Evolutionary conservation across 768 basidiomycete species (phyloP).

Genomic region (Pisolithus albus): DNA sequence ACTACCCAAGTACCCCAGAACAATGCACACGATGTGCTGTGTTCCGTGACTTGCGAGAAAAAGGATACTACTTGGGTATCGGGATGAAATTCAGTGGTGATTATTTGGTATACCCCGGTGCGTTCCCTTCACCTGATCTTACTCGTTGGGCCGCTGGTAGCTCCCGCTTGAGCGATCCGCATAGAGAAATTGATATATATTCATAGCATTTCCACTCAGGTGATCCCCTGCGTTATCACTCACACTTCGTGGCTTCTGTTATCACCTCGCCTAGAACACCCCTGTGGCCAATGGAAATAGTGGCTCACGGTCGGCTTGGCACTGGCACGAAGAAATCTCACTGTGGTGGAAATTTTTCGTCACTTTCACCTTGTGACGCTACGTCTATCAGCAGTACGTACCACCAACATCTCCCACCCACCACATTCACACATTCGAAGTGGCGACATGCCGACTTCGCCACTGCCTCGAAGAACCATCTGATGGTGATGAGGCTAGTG

Average conservation of each 20-base stretch:
- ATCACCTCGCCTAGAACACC: constrained; percentile 51
- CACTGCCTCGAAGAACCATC: too few relatives aligned
- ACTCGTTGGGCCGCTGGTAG: not conserved
- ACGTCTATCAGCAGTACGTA: too few relatives aligned
- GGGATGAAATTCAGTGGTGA: constrained; percentile 96
- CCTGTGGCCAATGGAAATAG: constrained; percentile 86
- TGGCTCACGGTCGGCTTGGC: constrained; percentile 91
- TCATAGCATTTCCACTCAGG: constrained; percentile 38
- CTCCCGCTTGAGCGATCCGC: not conserved
- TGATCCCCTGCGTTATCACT: constrained; percentile 93
- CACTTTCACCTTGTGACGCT: too few relatives aligned
- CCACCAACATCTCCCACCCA: too few relatives aligned
- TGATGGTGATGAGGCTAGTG: too few relatives aligned
- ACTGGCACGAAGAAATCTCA: constrained; percentile 98
- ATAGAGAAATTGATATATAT: constrained; percentile 2
- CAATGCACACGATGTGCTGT: constrained; percentile 76
- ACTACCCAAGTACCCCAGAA: constrained; percentile 55
- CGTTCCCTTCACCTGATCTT: constrained; percentile 15
- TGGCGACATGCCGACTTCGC: too few relatives aligned
- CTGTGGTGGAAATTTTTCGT: too few relatives aligned
- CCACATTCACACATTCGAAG: too few relatives aligned
- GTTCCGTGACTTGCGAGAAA: constrained; percentile 74
- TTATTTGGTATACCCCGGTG: constrained; percentile 93
- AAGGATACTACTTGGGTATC: constrained; percentile 81
- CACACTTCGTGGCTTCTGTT: constrained; percentile 88